These are phyloP conservation scores for Paecilomyces variotii DNA, from an alignment of 2,329 filamentous ascomycete genomes.

Conservation along the genomic window DNA sequence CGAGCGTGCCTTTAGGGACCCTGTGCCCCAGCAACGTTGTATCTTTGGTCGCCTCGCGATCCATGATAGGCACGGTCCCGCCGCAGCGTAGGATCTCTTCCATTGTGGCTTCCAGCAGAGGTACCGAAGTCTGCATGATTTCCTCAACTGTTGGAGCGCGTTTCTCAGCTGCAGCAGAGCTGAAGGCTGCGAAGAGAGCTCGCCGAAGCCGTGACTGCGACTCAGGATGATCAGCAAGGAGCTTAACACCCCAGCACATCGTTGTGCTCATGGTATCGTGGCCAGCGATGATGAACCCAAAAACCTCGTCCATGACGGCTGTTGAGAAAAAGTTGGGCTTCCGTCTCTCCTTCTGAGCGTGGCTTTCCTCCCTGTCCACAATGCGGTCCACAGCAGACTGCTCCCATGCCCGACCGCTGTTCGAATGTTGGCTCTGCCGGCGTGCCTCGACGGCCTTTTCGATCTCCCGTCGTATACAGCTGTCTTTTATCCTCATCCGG, in stretches of 20 bases:
- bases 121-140: conserved; percentile 22
- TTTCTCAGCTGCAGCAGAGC: conserved; percentile 7
- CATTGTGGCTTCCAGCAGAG: conserved; percentile 36
- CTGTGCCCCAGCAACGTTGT: conserved; percentile 33
- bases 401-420: too few species aligned
- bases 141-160: conserved; percentile 22
- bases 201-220: conserved; percentile 29
- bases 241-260: conserved; percentile 34
- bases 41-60: conserved; percentile 28
- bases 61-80: conserved; percentile 14
- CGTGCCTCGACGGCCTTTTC: too few species aligned
- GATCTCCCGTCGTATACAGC: too few species aligned
- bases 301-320: too few species aligned
- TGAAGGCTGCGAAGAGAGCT: conserved; percentile 19
- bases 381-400: too few species aligned
- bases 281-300: conserved; percentile 33
- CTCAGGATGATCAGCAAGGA: conserved; percentile 24
- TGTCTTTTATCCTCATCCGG: too few species aligned
- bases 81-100: conserved; percentile 34
- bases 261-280: conserved; percentile 40
- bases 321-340: too few species aligned
- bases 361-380: too few species aligned
- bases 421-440: too few species aligned
- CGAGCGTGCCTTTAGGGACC: conserved; percentile 33
- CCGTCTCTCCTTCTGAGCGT: too few species aligned